phyloP scores from a whole-genome alignment of 257 asterid species.

The Nemophila menziesii region DNA sequence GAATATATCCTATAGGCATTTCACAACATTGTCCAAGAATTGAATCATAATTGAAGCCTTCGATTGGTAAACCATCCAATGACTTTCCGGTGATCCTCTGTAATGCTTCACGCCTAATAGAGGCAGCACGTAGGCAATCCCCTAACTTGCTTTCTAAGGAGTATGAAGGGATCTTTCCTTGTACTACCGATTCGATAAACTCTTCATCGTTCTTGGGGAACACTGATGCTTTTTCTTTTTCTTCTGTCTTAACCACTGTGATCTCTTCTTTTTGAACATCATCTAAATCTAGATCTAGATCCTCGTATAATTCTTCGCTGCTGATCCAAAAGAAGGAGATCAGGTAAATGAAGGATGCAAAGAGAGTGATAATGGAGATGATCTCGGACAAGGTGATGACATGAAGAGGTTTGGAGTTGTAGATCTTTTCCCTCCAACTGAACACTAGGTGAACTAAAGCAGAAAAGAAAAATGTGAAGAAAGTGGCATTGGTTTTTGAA shows the following conservation, averaged over 20 bases:
- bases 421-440: background rate
- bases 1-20: constrained; percentile 35
- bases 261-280: background rate
- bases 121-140: constrained; percentile 27
- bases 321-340: background rate
- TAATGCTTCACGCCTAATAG: constrained; percentile 33
- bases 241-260: background rate
- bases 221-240: background rate
- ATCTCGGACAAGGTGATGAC: background rate
- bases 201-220: constrained; percentile 18
- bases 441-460: background rate
- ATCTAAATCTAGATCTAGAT: background rate
- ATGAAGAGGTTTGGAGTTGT: constrained; percentile 2
- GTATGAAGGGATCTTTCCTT: constrained; percentile 24
- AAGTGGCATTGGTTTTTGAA: background rate
- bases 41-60: constrained; percentile 26
- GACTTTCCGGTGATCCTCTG: constrained; percentile 31
- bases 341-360: constrained; percentile 1
- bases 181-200: constrained; percentile 23
- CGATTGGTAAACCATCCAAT: constrained; percentile 22
- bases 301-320: too few species aligned
- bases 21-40: constrained; percentile 39
- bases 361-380: background rate
- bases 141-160: constrained; percentile 31
- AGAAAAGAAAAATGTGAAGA: background rate